These are phyloP conservation scores for Sphaerostilbella broomeana DNA, from an alignment of 2,329 filamentous ascomycete genomes.

Conservation along the genomic window DNA sequence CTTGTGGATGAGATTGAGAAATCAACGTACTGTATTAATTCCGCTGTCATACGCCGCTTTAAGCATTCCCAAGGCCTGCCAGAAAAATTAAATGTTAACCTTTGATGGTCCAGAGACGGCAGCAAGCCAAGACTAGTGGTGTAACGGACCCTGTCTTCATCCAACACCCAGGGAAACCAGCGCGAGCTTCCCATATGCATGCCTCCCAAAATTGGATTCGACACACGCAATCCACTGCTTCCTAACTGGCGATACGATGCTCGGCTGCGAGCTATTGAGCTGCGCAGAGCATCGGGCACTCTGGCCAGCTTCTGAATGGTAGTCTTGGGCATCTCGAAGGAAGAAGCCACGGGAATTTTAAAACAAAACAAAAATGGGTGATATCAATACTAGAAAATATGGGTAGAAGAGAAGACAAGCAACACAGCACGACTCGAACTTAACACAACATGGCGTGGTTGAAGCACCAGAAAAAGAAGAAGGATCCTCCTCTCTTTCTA, in stretches of 20 bases:
- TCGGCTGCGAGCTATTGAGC: constrained; percentile 6
- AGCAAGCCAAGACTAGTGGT: background rate
- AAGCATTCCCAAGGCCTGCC: constrained; percentile 12
- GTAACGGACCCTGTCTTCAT: constrained; percentile 10
- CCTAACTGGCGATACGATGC: constrained; percentile 10
- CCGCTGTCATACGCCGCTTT: constrained; percentile 18
- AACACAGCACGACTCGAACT: too few species aligned
- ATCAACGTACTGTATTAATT: constrained; percentile 16
- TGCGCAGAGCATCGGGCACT: constrained; percentile 2
- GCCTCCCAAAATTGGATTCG: constrained; percentile 13
- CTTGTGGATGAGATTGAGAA: background rate
- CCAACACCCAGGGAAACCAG: constrained; percentile 13
- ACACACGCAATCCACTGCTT: constrained; percentile 11
- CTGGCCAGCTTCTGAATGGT: too few species aligned
- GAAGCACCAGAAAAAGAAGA: too few species aligned
- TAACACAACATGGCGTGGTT: too few species aligned
- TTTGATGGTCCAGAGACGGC: background rate
- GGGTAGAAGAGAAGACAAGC: too few species aligned
- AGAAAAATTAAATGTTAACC: background rate
- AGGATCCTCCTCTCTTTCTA: too few species aligned
- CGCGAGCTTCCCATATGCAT: constrained; percentile 10
- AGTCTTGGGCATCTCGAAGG: too few species aligned
- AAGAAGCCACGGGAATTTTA: too few species aligned
- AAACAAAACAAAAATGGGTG: too few species aligned
- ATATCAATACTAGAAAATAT: too few species aligned